Percentiles rank a stretch among this genome's conserved stretches.
Conservation (phyloP, 176 grass and related monocot species). For the Tillandsia leiboldiana region DNA sequence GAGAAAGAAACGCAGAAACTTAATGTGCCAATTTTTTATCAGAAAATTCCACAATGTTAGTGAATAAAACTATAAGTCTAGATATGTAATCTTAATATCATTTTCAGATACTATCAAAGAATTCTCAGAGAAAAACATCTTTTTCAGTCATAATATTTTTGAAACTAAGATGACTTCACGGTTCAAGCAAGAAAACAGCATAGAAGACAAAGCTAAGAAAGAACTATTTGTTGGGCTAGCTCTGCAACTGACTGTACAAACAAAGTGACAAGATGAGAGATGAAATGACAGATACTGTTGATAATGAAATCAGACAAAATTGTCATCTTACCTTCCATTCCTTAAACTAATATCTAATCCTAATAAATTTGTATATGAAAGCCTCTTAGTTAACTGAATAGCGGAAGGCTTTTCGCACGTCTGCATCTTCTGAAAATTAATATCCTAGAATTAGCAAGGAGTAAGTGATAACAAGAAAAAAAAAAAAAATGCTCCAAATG, state of each 20-base stretch:
- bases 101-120: too few species aligned
- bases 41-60: too few species aligned
- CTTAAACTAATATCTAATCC: slow-evolving; percentile 67
- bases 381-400: slow-evolving; percentile 60
- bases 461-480: slow-evolving; percentile 2
- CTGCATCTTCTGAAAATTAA: slow-evolving; percentile 62
- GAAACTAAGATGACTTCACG: too few species aligned
- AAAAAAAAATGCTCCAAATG: neutral
- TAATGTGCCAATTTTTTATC: too few species aligned
- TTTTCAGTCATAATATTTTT: too few species aligned
- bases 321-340: slow-evolving; percentile 67
- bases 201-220: too few species aligned
- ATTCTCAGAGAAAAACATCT: too few species aligned
- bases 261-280: neutral
- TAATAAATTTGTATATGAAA: slow-evolving; percentile 80
- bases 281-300: neutral
- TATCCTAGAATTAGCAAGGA: slow-evolving; percentile 14
- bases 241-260: neutral
- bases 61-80: too few species aligned
- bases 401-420: slow-evolving; percentile 76
- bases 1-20: too few species aligned
- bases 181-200: too few species aligned
- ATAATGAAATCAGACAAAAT: neutral
- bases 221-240: too few species aligned
- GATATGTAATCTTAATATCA: too few species aligned